Base-by-base conservation (phyloP, 1,139 yeast genomes). In the Candida pseudocylindracea region DNA sequence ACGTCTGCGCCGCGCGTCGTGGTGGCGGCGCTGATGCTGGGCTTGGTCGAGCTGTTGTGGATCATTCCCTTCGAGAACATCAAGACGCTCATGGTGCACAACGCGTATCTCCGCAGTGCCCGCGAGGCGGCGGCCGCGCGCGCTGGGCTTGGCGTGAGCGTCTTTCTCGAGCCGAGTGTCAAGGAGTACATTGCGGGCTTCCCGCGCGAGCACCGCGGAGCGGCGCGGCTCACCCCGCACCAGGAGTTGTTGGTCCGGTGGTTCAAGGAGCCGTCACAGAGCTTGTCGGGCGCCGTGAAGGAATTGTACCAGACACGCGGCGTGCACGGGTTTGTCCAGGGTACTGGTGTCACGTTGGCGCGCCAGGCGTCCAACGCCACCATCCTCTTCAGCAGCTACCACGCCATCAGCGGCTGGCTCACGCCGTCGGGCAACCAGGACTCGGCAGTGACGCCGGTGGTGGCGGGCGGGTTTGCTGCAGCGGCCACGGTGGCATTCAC, bases 31-130 rank as follows among this genome's bases (percentile, higher is more conserved):
- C 65, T 75, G 33, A 66, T 81, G 58, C 78, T 93, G 9, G 96
- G 91, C 6, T 61, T 73, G 36, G 54, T 72, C 34, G 98, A 88
- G 50, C 72, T 92, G 6, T 43, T 81, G 30, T 67, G 83, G 59
- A 67, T 88, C 26, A 78, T 88, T 24, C 98, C 98, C 0, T 85
- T 88, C 51, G 98, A 88, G 45, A 79, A 73, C 46, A 63, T 83
- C 41, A 83, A 85, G 48, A 74, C 80, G 6, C 65, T 81, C 10
- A 73, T 81, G 88, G 72, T 85, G 39, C 93, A 85, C 45, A 68
- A 73, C 43, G 58, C 53, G 51, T 41, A 54, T 5, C 45, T 59
- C 20, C 4, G 6, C 20, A 15, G 20, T 15, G 20, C 20, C 6
- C 20, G 20, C 6, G 20, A 15, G 20, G 20, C 20, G 36, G 43